These are phyloP conservation scores for Amyloporia xantha DNA, from an alignment of 768 basidiomycete species.

Conservation along the genomic window DNA sequence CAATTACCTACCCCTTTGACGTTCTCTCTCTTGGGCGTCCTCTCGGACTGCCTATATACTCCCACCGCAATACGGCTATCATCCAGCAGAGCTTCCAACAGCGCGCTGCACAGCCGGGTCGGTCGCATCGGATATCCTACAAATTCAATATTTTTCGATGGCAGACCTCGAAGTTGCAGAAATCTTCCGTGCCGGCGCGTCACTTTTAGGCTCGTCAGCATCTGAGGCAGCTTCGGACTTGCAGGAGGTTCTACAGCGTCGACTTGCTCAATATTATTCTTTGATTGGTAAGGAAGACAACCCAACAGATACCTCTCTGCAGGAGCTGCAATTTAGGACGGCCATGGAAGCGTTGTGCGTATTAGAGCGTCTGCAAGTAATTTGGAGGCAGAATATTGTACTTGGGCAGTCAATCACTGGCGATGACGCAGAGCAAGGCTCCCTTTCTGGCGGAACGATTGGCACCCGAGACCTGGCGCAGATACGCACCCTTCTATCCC, in stretches of 20 bases:
- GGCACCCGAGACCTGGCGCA: conserved; percentile 62
- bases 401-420: background rate
- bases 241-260: conserved; percentile 13
- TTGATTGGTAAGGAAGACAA: conserved; percentile 3
- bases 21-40: no score
- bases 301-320: conserved; percentile 19
- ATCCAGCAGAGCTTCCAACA: no score
- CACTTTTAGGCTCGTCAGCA: conserved; percentile 14
- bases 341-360: conserved; percentile 49
- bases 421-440: no score
- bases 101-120: no score
- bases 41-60: no score
- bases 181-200: conserved; percentile 11
- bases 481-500: conserved; percentile 57
- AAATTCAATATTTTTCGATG: no score
- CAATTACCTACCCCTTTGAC: no score
- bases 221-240: conserved; percentile 14
- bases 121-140: no score
- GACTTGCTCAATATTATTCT: conserved; percentile 15
- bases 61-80: no score
- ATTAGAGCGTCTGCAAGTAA: conserved; percentile 43
- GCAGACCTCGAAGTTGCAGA: background rate
- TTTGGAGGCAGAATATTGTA: conserved; percentile 10
- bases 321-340: conserved; percentile 44
- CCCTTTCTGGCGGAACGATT: conserved; percentile 22